A percentile compares a stretch with the other conserved stretches of the same genome.
Evolutionary conservation across 106 monocot species (phyloP).

Genomic region (Platanthera guangdongensis): DNA sequence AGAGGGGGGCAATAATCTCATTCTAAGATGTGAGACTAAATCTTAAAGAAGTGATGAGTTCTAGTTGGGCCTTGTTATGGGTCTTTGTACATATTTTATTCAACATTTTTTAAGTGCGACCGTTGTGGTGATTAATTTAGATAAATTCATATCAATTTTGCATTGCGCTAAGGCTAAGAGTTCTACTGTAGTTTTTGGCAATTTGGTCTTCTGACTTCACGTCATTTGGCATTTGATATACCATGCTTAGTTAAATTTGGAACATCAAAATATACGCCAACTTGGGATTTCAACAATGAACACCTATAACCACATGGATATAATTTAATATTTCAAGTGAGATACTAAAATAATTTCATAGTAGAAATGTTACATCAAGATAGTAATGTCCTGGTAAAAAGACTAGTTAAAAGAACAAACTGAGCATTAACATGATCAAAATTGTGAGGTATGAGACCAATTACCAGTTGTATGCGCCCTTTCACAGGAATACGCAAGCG

Average conservation of each 20-base stretch:
- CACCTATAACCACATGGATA: not conserved
- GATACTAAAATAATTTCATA: not conserved
- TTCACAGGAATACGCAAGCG: slow-evolving; percentile 80
- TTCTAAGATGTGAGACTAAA: too few species aligned
- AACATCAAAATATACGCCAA: not conserved
- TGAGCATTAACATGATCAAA: not conserved
- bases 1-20: too few species aligned
- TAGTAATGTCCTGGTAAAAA: not conserved
- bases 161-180: not conserved
- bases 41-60: too few species aligned
- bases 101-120: not conserved
- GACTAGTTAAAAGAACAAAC: not conserved
- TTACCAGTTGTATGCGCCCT: slow-evolving; percentile 93
- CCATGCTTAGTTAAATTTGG: not conserved
- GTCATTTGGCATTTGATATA: not conserved
- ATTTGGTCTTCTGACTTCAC: not conserved
- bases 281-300: not conserved
- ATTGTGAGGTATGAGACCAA: slow-evolving; percentile 18
- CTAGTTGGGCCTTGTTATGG: too few species aligned
- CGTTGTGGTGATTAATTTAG: not conserved
- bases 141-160: not conserved
- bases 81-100: too few species aligned
- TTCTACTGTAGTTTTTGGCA: not conserved
- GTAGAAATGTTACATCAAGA: not conserved
- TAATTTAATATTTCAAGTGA: not conserved